A percentile compares a stretch with the other conserved stretches of the same genome.
These are phyloP conservation scores for Herpetospermum pedunculosum DNA, from an alignment of 306 rosid genomes.

Conservation along the genomic window DNA sequence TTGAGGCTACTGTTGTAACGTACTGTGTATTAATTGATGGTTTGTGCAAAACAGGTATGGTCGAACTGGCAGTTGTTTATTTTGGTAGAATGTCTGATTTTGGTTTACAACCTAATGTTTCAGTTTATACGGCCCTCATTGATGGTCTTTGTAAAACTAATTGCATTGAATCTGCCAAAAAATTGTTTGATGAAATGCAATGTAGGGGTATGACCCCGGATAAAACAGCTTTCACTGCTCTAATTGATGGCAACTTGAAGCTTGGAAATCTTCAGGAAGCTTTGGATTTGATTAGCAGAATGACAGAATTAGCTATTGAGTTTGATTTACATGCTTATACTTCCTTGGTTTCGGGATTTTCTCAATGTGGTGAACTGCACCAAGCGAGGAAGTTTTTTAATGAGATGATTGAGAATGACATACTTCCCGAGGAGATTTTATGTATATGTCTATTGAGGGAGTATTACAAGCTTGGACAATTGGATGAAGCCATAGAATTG, in stretches of 20 bases:
- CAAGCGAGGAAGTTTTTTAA: conserved; percentile 54
- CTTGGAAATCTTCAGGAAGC: conserved; percentile 68
- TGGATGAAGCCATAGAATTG: conserved; percentile 55
- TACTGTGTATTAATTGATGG: conserved; percentile 81
- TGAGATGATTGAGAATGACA: conserved; percentile 68
- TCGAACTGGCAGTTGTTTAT: conserved; percentile 53
- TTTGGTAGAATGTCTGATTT: conserved; percentile 37
- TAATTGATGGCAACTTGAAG: conserved; percentile 86
- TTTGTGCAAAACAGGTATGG: conserved; percentile 68
- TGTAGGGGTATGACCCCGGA: conserved; percentile 73
- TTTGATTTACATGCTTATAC: conserved; percentile 75
- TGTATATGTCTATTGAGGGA: conserved; percentile 47
- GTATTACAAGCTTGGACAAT: conserved; percentile 49
- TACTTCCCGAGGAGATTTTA: conserved; percentile 68
- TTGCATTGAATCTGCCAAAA: conserved; percentile 50
- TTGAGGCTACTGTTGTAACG: conserved; percentile 57
- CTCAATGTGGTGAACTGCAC: conserved; percentile 46
- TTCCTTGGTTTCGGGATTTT: conserved; percentile 69
- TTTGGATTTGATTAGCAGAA: conserved; percentile 39
- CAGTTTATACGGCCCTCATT: conserved; percentile 65
- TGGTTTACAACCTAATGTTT: conserved; percentile 71
- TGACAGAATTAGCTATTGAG: conserved; percentile 64
- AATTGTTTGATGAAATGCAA: conserved; percentile 68
- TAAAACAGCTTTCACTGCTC: conserved; percentile 55
- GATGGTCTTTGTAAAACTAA: conserved; percentile 72